phyloP scores from a whole-genome alignment of 495 filamentous ascomycete species.

The Chaetomidium leptoderma region DNA sequence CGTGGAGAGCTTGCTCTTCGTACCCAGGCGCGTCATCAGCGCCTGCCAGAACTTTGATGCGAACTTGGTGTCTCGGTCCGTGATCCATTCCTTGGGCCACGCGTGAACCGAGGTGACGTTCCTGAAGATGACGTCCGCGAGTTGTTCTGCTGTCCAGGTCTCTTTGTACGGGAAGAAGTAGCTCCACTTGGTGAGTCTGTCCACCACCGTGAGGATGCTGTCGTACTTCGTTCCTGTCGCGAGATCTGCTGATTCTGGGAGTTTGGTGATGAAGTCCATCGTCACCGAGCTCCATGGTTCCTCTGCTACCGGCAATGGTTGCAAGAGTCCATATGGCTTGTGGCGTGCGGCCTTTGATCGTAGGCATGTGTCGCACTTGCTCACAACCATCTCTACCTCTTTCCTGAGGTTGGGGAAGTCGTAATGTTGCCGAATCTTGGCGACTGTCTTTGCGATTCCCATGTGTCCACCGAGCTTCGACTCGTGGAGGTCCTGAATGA shows the following conservation, averaged over 20 bases:
- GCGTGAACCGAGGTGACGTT: background rate
- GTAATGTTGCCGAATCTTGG: background rate
- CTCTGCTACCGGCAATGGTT: too few relatives aligned
- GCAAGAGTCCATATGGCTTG: background rate
- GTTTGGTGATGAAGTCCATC: conserved; percentile 5
- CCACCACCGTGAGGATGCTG: background rate
- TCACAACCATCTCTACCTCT: background rate
- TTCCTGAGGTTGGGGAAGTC: background rate
- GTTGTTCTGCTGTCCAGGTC: background rate
- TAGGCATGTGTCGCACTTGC: background rate
- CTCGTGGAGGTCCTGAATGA: background rate
- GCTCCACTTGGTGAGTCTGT: background rate
- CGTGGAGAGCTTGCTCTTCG: background rate
- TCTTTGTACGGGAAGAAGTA: background rate
- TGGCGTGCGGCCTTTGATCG: background rate
- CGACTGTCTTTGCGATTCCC: background rate
- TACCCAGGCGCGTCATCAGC: background rate
- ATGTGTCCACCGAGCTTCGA: conserved; percentile 7
- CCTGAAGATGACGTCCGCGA: background rate
- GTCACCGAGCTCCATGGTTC: background rate
- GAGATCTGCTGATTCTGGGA: background rate
- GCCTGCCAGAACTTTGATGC: background rate
- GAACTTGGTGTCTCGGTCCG: conserved; percentile 4
- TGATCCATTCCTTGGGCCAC: conserved; percentile 5
- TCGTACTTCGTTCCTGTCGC: background rate